Evolutionary conservation across 2,329 filamentous ascomycete genomes (phyloP), one percentile per base, ranked within the genome.

Genomic region (Hypoxylon sp.): DNA sequence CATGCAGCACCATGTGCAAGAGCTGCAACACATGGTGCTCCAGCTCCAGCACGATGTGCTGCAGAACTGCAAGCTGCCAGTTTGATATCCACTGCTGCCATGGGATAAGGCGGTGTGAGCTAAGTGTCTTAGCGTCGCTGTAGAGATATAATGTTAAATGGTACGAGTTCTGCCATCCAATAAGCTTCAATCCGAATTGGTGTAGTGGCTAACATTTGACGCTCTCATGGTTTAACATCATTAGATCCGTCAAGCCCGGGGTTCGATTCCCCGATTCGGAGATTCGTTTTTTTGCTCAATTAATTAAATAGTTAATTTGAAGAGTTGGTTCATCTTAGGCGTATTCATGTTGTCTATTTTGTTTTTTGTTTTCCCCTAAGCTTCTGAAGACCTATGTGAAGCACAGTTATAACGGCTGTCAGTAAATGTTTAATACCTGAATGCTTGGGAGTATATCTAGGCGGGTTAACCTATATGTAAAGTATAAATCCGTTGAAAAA

Each of bases 131-230:
- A 25, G 25, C 17, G 17, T 7, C 43, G 2, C 28, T 9, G 6
- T 30, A 30, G 6, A 30, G 5, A 30, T 30, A 30, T 30, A 30
- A 30, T 30, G 9, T 6, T 6, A 30, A 30, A 30, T 2, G 7
- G 28, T 6, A 30, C 28, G 1, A 30, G 9, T 30, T 30, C 9
- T 9, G 7, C 28, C 36, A 52, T 56, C 59, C 59, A 56, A 62
- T 56, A 28, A 45, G 32, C 21, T 45, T 14, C 11, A 9, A 67
- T 78, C 76, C 76, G 76, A 78, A 77, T 76, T 76, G 79, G 75
- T 77, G 74, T 74, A 75, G 74, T 78, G 76, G 75, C 72, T 72
- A 77, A 78, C 76, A 78, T 77, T 76, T 75, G 72, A 75, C 76
- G 75, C 76, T 77, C 76, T 78, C 76, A 77, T 60, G 50, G 49